phyloP scores from a whole-genome alignment of 2,329 filamentous ascomycete species.

The Plenodomus tracheiphilus region DNA sequence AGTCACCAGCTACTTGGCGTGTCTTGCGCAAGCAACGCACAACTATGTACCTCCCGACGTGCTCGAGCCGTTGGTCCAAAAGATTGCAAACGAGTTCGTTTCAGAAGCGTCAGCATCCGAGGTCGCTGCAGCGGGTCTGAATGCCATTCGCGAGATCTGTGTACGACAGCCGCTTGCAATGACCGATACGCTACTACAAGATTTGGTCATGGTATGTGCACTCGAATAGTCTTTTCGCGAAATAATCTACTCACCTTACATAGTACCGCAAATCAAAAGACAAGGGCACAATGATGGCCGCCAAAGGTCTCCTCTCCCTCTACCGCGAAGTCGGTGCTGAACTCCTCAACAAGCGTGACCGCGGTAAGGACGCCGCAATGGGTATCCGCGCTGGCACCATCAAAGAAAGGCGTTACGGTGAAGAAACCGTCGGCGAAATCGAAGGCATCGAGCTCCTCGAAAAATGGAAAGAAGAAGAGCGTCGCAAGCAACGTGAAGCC shows the following conservation, averaged over 20 bases:
- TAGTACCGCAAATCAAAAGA: conserved; percentile 92
- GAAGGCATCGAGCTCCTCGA: conserved; percentile 90
- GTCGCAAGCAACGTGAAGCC: conserved; percentile 70
- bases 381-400: conserved; percentile 75
- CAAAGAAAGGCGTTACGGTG: conserved; percentile 78
- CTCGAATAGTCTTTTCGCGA: background rate
- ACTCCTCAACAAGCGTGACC: conserved; percentile 83
- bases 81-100: conserved; percentile 98
- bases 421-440: conserved; percentile 80
- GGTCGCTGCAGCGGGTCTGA: conserved; percentile 88
- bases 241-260: conserved; percentile 4
- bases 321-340: conserved; percentile 92
- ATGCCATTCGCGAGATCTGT: conserved; percentile 93
- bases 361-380: conserved; percentile 89
- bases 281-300: conserved; percentile 99
- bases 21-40: conserved; percentile 88
- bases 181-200: conserved; percentile 92
- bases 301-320: conserved; percentile 84
- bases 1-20: conserved; percentile 92
- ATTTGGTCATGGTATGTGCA: conserved; percentile 70
- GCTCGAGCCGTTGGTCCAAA: conserved; percentile 85
- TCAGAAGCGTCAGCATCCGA: conserved; percentile 90
- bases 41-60: conserved; percentile 89
- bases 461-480: conserved; percentile 91
- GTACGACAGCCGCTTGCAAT: conserved; percentile 92